phyloP scores from a whole-genome alignment of 495 filamentous ascomycete genomes.

The Talaromyces stipitatus region DNA sequence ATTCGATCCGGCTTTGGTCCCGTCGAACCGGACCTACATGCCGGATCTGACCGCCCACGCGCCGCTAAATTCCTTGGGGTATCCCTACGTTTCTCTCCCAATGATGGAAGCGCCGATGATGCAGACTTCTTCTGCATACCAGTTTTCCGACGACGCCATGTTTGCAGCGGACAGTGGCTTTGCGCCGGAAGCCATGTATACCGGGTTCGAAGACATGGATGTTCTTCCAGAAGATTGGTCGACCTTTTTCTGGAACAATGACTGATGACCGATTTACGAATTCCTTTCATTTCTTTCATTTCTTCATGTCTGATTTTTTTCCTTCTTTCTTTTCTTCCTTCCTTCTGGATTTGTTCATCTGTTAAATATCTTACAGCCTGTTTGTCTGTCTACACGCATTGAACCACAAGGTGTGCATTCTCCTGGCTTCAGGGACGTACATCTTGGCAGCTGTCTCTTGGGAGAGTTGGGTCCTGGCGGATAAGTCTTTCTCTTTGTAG shows the following conservation, averaged over 20 bases:
- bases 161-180: constrained; percentile 6
- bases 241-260: constrained; percentile 4
- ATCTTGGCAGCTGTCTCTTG: background rate
- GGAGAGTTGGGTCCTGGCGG: background rate
- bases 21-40: background rate
- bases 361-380: background rate
- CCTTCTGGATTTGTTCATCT: background rate
- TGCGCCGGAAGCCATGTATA: constrained; percentile 4
- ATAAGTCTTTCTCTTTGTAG: background rate
- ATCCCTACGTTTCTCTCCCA: constrained; percentile 4
- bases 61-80: background rate
- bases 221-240: constrained; percentile 10
- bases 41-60: background rate
- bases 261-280: background rate
- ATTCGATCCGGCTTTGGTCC: background rate
- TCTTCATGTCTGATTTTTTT: background rate
- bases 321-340: background rate
- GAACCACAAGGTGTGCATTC: background rate
- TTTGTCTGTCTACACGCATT: background rate
- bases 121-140: background rate
- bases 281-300: background rate
- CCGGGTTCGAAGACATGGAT: constrained; percentile 8
- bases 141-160: constrained; percentile 1
- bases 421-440: background rate
- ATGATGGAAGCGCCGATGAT: constrained; percentile 1